phyloP scores from a whole-genome alignment of 108 stramenopile species.

The Ochromonas danica region DNA sequence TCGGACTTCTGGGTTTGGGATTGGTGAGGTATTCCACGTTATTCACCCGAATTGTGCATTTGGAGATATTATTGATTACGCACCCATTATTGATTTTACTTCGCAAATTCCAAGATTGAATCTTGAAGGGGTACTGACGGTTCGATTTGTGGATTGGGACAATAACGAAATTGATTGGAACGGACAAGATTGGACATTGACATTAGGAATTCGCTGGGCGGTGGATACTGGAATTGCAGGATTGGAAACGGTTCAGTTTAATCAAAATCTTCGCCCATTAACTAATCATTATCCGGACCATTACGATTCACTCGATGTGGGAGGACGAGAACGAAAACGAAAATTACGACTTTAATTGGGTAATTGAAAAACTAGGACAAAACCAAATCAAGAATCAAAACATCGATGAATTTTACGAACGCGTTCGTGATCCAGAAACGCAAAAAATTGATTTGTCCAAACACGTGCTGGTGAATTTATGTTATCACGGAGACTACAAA shows the following conservation, averaged over 20 bases:
- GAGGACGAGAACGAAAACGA: slow-evolving; percentile 14
- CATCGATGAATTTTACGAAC: slow-evolving; percentile 16
- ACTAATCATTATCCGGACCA: slow-evolving; percentile 15
- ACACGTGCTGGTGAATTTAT: slow-evolving; percentile 15
- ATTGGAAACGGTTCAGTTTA: slow-evolving; percentile 16
- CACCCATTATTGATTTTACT: slow-evolving; percentile 17
- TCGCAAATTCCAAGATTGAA: slow-evolving; percentile 16
- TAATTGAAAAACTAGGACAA: slow-evolving; percentile 17
- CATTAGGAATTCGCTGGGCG: slow-evolving; percentile 13
- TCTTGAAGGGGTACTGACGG: slow-evolving; percentile 13
- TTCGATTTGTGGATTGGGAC: slow-evolving; percentile 15
- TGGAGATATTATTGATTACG: slow-evolving; percentile 17
- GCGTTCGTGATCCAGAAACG: slow-evolving; percentile 13
- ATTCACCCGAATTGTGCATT: slow-evolving; percentile 15
- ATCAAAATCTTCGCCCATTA: slow-evolving; percentile 16
- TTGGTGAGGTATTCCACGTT: slow-evolving; percentile 15
- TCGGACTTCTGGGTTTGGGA: slow-evolving; percentile 13
- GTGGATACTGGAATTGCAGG: slow-evolving; percentile 14
- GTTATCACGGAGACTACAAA: slow-evolving; percentile 15
- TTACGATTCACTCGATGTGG: slow-evolving; percentile 15
- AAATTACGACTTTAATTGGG: slow-evolving; percentile 17
- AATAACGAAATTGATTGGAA: slow-evolving; percentile 17
- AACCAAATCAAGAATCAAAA: slow-evolving; percentile 17
- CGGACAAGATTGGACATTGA: slow-evolving; percentile 15
- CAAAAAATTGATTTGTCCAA: slow-evolving; percentile 17